These are phyloP conservation scores for Aphanocladium album DNA, from an alignment of 2,329 filamentous ascomycete species.

Conservation along the genomic window DNA sequence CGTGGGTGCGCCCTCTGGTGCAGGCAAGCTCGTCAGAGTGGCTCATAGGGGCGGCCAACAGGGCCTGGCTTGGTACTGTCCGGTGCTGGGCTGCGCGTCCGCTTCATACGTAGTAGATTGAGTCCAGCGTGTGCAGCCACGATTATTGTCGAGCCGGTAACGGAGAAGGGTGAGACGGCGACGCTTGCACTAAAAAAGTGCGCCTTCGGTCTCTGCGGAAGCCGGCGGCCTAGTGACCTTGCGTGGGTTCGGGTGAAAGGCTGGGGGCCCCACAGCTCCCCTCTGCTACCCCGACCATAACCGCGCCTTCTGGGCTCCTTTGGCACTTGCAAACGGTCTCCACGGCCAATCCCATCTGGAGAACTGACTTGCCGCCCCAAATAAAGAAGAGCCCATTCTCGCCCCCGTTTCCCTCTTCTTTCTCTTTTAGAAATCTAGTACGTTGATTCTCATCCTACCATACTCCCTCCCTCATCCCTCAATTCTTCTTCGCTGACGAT, in stretches of 20 bases:
- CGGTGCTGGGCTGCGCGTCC: too few species aligned
- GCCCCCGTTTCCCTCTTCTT: not conserved
- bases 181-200: not conserved
- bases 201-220: constrained; percentile 6
- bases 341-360: not conserved
- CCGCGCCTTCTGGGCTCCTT: constrained; percentile 7
- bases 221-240: constrained; percentile 3
- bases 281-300: constrained; percentile 8
- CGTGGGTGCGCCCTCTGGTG: constrained; percentile 1
- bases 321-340: not conserved
- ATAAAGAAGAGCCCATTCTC: not conserved
- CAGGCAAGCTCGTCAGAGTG: not conserved
- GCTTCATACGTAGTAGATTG: too few species aligned
- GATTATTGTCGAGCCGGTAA: not conserved
- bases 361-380: not conserved
- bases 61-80: too few species aligned
- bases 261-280: not conserved
- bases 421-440: not conserved
- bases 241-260: constrained; percentile 4
- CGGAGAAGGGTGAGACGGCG: not conserved
- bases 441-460: not conserved
- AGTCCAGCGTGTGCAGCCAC: not conserved
- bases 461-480: not conserved
- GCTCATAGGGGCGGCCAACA: not conserved
- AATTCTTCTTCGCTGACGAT: not conserved